Conservation (phyloP, 768 basidiomycete genomes). For the Rhodosporidiobolus odoratus region DNA sequence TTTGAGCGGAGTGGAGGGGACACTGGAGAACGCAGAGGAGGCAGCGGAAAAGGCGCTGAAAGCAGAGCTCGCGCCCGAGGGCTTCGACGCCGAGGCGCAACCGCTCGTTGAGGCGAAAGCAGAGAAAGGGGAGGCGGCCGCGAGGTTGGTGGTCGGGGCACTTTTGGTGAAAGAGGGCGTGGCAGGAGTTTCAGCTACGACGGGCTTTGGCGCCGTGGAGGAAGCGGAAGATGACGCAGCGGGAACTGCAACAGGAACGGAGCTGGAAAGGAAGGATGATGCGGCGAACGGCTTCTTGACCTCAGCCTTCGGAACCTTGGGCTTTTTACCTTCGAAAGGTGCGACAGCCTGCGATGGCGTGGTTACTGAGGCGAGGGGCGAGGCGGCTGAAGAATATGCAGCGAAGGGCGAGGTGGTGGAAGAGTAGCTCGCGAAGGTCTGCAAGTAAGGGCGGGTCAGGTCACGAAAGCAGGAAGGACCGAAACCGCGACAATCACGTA, state of each 20-base stretch:
- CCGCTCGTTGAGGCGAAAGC: constrained; percentile 35
- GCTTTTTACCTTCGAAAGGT: constrained; percentile 19
- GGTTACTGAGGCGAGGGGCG: not conserved
- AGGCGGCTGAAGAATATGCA: not conserved
- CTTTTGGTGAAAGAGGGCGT: constrained; percentile 19
- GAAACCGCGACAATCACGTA: not conserved
- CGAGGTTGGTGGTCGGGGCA: constrained; percentile 14
- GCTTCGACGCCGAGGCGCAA: constrained; percentile 14
- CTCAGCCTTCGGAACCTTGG: constrained; percentile 21
- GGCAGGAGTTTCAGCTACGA: not conserved
- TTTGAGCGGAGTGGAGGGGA: constrained; percentile 12
- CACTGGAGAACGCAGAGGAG: constrained; percentile 28
- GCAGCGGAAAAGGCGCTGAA: not conserved
- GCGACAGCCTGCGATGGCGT: not conserved
- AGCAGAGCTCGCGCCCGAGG: not conserved
- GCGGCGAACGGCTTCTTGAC: constrained; percentile 24
- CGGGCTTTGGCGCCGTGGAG: not conserved
- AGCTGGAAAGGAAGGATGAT: constrained; percentile 14
- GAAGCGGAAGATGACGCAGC: not conserved
- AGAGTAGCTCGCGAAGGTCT: constrained; percentile 13
- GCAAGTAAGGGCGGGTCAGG: not conserved
- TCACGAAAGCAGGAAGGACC: no score
- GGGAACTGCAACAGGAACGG: not conserved
- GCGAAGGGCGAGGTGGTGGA: constrained; percentile 31
- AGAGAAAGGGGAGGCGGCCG: constrained; percentile 22